These are phyloP conservation scores for Podaxis sp. DNA, from an alignment of 768 basidiomycete genomes.

Conservation along the genomic window DNA sequence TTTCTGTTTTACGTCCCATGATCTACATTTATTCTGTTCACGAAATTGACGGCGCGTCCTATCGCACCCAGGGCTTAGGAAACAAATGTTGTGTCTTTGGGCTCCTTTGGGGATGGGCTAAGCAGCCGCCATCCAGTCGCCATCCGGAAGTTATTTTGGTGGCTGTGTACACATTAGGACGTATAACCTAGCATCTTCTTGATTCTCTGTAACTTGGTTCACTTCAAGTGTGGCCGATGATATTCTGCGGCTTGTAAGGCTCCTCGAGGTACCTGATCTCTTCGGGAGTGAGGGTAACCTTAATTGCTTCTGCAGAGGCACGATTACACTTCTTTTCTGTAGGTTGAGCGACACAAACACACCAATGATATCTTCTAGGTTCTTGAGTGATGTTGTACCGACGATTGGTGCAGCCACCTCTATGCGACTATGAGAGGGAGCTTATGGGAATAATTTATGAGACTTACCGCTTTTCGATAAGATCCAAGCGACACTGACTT, in stretches of 20 bases:
- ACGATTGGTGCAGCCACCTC: constrained; percentile 60
- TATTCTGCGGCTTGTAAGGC: constrained; percentile 45
- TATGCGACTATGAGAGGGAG: constrained; percentile 5
- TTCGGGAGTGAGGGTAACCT: constrained; percentile 51
- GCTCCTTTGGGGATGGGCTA: no score
- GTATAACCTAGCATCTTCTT: no score
- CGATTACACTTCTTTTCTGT: neutral
- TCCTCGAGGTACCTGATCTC: constrained; percentile 58
- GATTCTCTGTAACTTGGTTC: no score
- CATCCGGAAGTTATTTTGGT: no score
- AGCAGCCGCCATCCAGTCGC: no score
- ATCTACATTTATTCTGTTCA: no score
- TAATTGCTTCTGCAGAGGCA: constrained; percentile 33
- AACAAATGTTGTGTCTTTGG: no score
- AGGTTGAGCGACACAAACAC: constrained; percentile 9
- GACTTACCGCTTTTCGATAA: constrained; percentile 39
- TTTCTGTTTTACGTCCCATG: no score
- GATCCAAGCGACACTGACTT: constrained; percentile 55
- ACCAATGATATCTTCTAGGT: constrained; percentile 54
- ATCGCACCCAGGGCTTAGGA: no score
- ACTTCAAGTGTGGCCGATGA: constrained; percentile 44
- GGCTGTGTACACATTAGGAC: no score
- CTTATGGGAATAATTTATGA: neutral
- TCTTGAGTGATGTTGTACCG: constrained; percentile 50
- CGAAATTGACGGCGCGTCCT: no score